These are phyloP conservation scores for Chlamydomonas schloesseri DNA, from an alignment of 139 green algal genomes.

Conservation along the genomic window DNA sequence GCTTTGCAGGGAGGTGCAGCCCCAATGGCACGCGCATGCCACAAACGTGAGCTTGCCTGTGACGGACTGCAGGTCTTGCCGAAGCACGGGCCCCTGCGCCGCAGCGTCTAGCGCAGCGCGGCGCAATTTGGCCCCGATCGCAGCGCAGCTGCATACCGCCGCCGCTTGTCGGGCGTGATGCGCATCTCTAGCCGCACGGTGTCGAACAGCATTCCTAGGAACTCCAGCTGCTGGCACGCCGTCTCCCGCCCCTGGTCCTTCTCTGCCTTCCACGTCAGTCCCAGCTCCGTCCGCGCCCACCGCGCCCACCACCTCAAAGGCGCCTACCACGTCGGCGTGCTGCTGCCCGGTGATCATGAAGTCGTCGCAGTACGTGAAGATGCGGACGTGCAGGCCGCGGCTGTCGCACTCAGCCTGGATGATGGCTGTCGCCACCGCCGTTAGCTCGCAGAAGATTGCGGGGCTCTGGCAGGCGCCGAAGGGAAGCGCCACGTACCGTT, in stretches of 20 bases:
- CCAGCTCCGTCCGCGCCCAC: background rate
- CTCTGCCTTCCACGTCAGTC: too few species aligned
- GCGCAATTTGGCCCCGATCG: background rate
- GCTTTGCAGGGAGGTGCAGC: constrained; percentile 11
- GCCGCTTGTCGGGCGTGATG: too few species aligned
- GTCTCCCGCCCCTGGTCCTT: too few species aligned
- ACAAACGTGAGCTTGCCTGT: background rate
- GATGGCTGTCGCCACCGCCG: background rate
- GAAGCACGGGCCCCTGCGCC: background rate
- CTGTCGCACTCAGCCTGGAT: constrained; percentile 10
- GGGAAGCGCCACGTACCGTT: constrained; percentile 1
- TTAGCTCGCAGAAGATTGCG: background rate
- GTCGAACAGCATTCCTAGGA: too few species aligned
- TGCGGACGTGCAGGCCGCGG: background rate
- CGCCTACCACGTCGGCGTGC: background rate
- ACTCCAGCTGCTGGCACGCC: too few species aligned
- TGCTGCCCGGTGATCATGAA: background rate
- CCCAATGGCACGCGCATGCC: constrained; percentile 22
- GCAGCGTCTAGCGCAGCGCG: background rate
- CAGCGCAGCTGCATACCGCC: constrained; percentile 3
- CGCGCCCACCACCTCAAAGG: background rate
- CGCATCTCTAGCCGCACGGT: too few species aligned
- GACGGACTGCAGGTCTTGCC: background rate
- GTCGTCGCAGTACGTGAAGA: constrained; percentile 11
- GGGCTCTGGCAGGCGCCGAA: constrained; percentile 24